Evolutionary conservation across 2,329 filamentous ascomycete species (phyloP).

Genomic region (Fusarium pseudocircinatum): DNA sequence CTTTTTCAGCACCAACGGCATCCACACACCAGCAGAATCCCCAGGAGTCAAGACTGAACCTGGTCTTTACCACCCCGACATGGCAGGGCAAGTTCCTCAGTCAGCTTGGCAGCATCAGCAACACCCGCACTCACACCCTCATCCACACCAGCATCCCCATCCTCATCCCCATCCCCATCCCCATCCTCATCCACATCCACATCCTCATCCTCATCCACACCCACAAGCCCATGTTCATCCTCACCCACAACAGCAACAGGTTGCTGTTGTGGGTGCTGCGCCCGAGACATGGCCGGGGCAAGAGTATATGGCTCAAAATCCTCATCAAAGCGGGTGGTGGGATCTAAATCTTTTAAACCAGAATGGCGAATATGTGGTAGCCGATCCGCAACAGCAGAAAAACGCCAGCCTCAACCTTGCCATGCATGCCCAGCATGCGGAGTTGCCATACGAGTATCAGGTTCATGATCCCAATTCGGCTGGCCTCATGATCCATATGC

Average conservation of each 20-base stretch:
- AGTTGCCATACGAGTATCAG: conserved; percentile 54
- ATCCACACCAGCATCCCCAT: neutral
- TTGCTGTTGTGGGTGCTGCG: conserved; percentile 22
- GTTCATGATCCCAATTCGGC: conserved; percentile 44
- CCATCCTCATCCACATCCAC: conserved; percentile 13
- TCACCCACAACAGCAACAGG: conserved; percentile 31
- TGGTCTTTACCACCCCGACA: conserved; percentile 40
- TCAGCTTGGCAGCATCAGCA: conserved; percentile 38
- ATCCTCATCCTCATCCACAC: conserved; percentile 17
- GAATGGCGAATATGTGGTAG: conserved; percentile 40
- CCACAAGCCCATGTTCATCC: neutral
- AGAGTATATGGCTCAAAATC: conserved; percentile 41
- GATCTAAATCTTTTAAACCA: conserved; percentile 45
- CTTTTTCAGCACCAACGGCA: conserved; percentile 46
- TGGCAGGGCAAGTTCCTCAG: conserved; percentile 31
- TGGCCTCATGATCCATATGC: conserved; percentile 66
- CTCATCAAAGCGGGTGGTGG: conserved; percentile 46
- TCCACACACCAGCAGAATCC: conserved; percentile 52
- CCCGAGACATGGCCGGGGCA: conserved; percentile 41
- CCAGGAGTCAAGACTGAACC: conserved; percentile 49
- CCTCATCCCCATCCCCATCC: conserved; percentile 13
- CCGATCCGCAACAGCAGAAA: conserved; percentile 46
- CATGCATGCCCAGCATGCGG: conserved; percentile 53
- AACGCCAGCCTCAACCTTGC: conserved; percentile 52
- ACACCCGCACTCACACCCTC: conserved; percentile 35